Evolutionary conservation across 371 early-diverging fungal genomes (phyloP), one percentile per base, ranked within the genome.

Genomic region (Actinomortierella ambigua): DNA sequence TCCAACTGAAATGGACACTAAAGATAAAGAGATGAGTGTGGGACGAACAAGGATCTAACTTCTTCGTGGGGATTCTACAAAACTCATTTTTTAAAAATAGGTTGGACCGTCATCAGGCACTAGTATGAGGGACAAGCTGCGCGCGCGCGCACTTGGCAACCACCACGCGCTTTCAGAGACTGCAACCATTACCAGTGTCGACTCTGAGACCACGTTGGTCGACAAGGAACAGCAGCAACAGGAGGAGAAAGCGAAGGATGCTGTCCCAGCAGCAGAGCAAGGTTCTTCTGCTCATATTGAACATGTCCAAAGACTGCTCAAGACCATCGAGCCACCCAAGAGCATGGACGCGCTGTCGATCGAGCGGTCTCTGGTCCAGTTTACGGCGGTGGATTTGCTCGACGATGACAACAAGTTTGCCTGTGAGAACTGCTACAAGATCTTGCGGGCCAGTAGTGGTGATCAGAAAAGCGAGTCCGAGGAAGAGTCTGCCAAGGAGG

Each of bases 341-440:
- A 23, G 51, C 7, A 23, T 28, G 4, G 23, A 34, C 51, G 51
- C 17, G 23, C 57, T 68, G 24, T 68, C 75, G 9, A 60, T 73
- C 22, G 57, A 57, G 42, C 68, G 75, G 2, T 73, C 68, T 11
- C 53, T 73, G 53, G 63, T 44, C 24, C 63, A 66, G 48, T 73
- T 73, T 50, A 73, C 75, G 4, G 68, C 60, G 40, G 75, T 73
- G 0, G 75, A 73, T 24, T 47, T 28, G 20, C 41, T 73, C 20
- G 75, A 73, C 8, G 75, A 63, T 11, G 60, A 73, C 20, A 60
- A 73, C 58, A 62, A 59, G 54, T 73, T 68, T 57, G 75, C 75
- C 2, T 73, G 75, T 43, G 75, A 68, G 43, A 73, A 73, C 43
- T 73, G 75, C 22, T 73, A 57, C 39, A 63, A 57, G 57, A n/a